phyloP scores from a whole-genome alignment of 148 eudicot genomes.

The Persicaria maculosa region DNA sequence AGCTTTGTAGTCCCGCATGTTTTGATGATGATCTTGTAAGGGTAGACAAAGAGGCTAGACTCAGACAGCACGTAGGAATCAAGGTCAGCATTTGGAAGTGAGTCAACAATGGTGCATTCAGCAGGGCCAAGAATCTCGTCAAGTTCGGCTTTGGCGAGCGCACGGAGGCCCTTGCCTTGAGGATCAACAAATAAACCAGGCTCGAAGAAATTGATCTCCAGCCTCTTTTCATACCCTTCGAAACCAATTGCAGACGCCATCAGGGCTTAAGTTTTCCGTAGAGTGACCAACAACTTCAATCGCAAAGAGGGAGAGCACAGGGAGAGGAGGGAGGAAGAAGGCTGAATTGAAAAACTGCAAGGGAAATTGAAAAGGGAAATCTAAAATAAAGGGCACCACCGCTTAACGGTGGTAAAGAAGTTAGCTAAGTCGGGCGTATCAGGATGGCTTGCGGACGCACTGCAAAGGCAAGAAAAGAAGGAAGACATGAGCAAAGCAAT shows the following conservation, averaged over 20 bases:
- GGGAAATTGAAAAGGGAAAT: slow-evolving; percentile 14
- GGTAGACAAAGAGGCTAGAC: slow-evolving; percentile 57
- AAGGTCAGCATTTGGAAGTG: slow-evolving; percentile 37
- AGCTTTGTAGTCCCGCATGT: slow-evolving; percentile 68
- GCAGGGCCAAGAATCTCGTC: slow-evolving; percentile 79
- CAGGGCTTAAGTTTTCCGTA: slow-evolving; percentile 27
- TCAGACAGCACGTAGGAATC: slow-evolving; percentile 69
- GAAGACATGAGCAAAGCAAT: not conserved
- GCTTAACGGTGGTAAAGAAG: slow-evolving; percentile 19
- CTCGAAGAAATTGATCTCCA: slow-evolving; percentile 70
- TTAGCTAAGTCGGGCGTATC: slow-evolving; percentile 22
- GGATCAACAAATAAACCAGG: slow-evolving; percentile 72
- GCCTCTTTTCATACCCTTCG: slow-evolving; percentile 90
- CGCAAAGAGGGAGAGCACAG: slow-evolving; percentile 19
- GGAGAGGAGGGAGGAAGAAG: slow-evolving; percentile 26
- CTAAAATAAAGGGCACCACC: slow-evolving; percentile 23
- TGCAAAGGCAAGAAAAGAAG: slow-evolving; percentile 27
- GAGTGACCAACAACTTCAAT: slow-evolving; percentile 17
- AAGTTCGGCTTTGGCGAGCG: slow-evolving; percentile 51
- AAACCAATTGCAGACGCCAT: slow-evolving; percentile 79
- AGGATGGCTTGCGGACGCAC: slow-evolving; percentile 86
- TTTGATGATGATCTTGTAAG: slow-evolving; percentile 39
- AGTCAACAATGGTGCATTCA: slow-evolving; percentile 57
- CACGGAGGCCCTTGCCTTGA: slow-evolving; percentile 68
- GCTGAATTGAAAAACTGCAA: slow-evolving; percentile 20